phyloP scores from a whole-genome alignment of 768 basidiomycete species.

The Chlorophyllum brunneum region DNA sequence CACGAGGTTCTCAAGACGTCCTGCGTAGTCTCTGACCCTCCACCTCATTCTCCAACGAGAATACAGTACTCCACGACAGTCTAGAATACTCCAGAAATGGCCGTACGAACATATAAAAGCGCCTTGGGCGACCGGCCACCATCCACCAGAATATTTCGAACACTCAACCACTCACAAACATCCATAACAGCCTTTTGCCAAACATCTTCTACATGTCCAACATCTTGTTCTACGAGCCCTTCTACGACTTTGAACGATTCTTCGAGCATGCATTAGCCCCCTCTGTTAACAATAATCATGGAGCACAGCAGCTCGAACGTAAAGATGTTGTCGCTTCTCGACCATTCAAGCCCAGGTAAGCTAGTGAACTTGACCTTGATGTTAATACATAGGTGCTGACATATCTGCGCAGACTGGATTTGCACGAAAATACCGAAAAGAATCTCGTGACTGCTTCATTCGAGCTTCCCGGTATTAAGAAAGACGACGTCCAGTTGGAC shows the following conservation, averaged over 20 bases:
- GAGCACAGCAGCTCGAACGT: constrained; percentile 15
- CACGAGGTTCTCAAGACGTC: too few species aligned
- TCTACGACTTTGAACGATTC: constrained; percentile 34
- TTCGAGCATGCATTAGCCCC: constrained; percentile 31
- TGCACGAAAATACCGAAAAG: constrained; percentile 38
- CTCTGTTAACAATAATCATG: too few species aligned
- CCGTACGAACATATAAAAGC: too few species aligned
- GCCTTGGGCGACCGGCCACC: too few species aligned
- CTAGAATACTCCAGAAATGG: too few species aligned
- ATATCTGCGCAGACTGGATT: constrained; percentile 37
- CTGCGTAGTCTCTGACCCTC: too few species aligned
- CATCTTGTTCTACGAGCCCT: constrained; percentile 27
- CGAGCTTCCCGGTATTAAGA: constrained; percentile 47
- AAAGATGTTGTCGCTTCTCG: constrained; percentile 8
- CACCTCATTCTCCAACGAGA: too few species aligned
- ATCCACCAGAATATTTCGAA: too few species aligned
- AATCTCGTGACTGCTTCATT: constrained; percentile 47
- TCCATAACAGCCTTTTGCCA: too few species aligned
- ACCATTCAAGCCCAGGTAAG: not conserved
- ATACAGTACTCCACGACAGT: too few species aligned
- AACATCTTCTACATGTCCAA: constrained; percentile 7
- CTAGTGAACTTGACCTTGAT: not conserved
- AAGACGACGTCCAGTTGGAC: constrained; percentile 44
- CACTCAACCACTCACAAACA: too few species aligned
- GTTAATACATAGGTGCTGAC: not conserved